phyloP scores from a whole-genome alignment of 1,284 basidiomycete species.

The Xerocomus minutiporus region DNA sequence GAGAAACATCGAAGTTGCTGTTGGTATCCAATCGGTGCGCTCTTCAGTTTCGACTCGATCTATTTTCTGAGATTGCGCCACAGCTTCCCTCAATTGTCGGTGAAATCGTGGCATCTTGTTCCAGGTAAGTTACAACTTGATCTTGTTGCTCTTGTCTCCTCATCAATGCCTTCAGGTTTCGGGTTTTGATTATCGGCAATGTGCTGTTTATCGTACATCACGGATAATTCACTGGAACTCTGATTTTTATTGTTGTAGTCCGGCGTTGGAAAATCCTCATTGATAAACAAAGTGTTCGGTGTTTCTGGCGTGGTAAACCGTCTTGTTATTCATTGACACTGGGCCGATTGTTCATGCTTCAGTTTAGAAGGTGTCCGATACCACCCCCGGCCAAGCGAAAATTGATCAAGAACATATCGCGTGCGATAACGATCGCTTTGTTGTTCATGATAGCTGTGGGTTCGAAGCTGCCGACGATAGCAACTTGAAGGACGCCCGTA shows the following conservation, averaged over 20 bases:
- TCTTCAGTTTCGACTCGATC: too few relatives aligned
- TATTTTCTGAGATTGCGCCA: neutral
- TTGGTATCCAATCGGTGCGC: constrained; percentile 4
- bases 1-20: neutral
- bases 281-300: constrained; percentile 3
- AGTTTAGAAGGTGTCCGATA: neutral
- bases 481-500: neutral
- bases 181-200: constrained; percentile 6
- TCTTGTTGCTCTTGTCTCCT: neutral
- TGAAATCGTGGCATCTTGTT: constrained; percentile 1
- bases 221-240: neutral
- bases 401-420: neutral
- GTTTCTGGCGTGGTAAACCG: constrained; percentile 7
- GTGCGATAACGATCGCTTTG: neutral
- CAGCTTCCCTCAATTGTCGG: constrained; percentile 2
- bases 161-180: constrained; percentile 3
- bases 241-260: neutral
- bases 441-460: constrained; percentile 4
- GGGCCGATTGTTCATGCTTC: neutral
- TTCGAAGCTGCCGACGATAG: neutral
- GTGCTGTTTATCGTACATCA: neutral
- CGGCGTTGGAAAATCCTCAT: constrained; percentile 5
- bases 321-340: neutral
- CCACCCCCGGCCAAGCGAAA: neutral
- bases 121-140: neutral